These are phyloP conservation scores for Melanomma pulvis-pyrius DNA, from an alignment of 495 filamentous ascomycete genomes.

Conservation along the genomic window DNA sequence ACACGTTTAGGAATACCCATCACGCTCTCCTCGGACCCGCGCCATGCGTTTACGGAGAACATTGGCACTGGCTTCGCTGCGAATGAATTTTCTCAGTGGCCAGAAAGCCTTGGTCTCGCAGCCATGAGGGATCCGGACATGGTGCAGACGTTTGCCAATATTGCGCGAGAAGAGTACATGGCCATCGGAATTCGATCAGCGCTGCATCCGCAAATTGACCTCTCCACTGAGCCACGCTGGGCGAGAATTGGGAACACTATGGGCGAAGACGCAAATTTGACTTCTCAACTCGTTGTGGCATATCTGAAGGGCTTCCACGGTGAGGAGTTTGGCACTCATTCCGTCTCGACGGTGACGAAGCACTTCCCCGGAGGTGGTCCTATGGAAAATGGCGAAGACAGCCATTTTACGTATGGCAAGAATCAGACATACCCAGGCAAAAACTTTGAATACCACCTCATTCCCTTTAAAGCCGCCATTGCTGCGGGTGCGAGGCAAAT, in stretches of 20 bases:
- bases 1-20: conserved; percentile 18
- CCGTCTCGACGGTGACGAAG: conserved; percentile 45
- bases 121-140: conserved; percentile 17
- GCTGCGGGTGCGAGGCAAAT: conserved; percentile 44
- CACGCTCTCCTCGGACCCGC: conserved; percentile 22
- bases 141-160: conserved; percentile 20
- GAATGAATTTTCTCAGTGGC: conserved; percentile 19
- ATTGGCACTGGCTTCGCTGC: conserved; percentile 8
- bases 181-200: conserved; percentile 37
- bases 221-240: conserved; percentile 48
- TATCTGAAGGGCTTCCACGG: conserved; percentile 27
- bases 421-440: conserved; percentile 46
- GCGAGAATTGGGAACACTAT: conserved; percentile 40
- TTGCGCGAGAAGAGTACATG: conserved; percentile 32
- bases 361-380: conserved; percentile 49
- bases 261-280: conserved; percentile 43
- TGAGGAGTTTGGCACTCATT: conserved; percentile 29
- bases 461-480: conserved; percentile 32
- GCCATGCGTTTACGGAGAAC: conserved; percentile 21
- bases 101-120: conserved; percentile 21
- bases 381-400: conserved; percentile 46
- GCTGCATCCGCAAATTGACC: conserved; percentile 47
- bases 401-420: conserved; percentile 47
- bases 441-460: conserved; percentile 44
- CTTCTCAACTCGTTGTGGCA: conserved; percentile 32